Evolutionary conservation across 768 basidiomycete species (phyloP).

Genomic region (Leccinellum albellum): DNA sequence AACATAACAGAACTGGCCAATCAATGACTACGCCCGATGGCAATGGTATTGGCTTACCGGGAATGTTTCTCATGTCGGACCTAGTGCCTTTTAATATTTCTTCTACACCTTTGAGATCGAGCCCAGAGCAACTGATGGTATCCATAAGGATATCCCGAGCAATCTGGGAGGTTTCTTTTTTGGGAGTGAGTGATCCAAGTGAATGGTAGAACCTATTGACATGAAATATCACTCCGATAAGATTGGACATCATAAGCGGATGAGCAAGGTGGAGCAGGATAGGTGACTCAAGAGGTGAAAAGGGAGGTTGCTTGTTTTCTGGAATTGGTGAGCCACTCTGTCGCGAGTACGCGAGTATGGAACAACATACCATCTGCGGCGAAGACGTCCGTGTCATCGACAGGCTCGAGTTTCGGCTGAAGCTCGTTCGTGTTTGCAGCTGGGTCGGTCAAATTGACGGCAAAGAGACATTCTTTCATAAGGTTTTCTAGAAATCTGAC

Average conservation of each 20-base stretch:
- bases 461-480: slow-evolving; percentile 48
- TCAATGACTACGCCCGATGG: neutral
- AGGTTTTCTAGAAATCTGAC: slow-evolving; percentile 59
- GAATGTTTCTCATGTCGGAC: slow-evolving; percentile 19
- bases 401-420: slow-evolving; percentile 26
- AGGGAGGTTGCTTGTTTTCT: slow-evolving; percentile 16
- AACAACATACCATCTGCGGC: slow-evolving; percentile 21
- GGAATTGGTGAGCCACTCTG: slow-evolving; percentile 32
- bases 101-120: slow-evolving; percentile 54
- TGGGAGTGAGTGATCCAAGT: slow-evolving; percentile 50
- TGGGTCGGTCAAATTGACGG: slow-evolving; percentile 24
- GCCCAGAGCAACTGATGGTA: slow-evolving; percentile 58
- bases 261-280: slow-evolving; percentile 59
- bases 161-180: slow-evolving; percentile 59
- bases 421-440: slow-evolving; percentile 9
- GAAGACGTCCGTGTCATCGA: slow-evolving; percentile 25
- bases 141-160: slow-evolving; percentile 63
- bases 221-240: slow-evolving; percentile 49
- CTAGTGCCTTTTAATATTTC: slow-evolving; percentile 40
- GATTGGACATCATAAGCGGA: slow-evolving; percentile 52
- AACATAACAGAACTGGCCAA: neutral
- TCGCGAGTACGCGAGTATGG: slow-evolving; percentile 35
- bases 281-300: slow-evolving; percentile 32
- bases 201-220: slow-evolving; percentile 56
- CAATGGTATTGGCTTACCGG: slow-evolving; percentile 21